These are phyloP conservation scores for Phialophora chinensis DNA, from an alignment of 2,329 filamentous ascomycete species.

Conservation along the genomic window DNA sequence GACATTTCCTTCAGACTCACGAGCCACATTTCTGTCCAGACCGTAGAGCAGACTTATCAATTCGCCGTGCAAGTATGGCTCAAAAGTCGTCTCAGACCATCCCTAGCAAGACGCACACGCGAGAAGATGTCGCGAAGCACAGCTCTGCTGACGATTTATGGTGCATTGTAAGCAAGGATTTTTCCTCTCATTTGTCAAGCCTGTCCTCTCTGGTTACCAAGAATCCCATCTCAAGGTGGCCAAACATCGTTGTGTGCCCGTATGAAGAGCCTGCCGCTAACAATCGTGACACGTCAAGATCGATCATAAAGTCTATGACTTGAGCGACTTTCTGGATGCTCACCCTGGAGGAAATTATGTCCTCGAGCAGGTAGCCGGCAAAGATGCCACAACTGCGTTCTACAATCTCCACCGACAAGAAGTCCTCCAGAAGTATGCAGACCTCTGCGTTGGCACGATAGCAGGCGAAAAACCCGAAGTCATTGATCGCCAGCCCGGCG, in stretches of 20 bases:
- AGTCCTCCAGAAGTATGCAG: conserved; percentile 79
- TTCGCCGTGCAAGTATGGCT: conserved; percentile 12
- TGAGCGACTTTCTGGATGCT: conserved; percentile 63
- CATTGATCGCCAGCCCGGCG: conserved; percentile 71
- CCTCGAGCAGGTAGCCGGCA: conserved; percentile 50
- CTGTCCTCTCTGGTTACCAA: background rate
- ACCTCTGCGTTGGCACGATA: conserved; percentile 76
- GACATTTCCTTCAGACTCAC: background rate
- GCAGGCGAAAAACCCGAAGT: conserved; percentile 76
- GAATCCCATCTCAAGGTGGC: background rate
- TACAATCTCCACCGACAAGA: conserved; percentile 93
- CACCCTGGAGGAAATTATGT: conserved; percentile 59
- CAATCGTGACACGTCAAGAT: conserved; percentile 43
- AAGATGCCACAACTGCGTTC: conserved; percentile 51
- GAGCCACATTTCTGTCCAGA: background rate
- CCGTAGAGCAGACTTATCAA: background rate
- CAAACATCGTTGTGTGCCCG: background rate
- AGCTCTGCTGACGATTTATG: conserved; percentile 57
- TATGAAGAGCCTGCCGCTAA: background rate
- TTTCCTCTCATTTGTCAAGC: background rate
- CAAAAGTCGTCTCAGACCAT: conserved; percentile 30
- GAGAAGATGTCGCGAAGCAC: conserved; percentile 55
- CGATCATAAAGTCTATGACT: conserved; percentile 65
- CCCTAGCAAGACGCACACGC: conserved; percentile 29
- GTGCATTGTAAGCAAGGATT: conserved; percentile 48